These are phyloP conservation scores for Penicillium verhagenii DNA, from an alignment of 495 filamentous ascomycete species.

Conservation along the genomic window DNA sequence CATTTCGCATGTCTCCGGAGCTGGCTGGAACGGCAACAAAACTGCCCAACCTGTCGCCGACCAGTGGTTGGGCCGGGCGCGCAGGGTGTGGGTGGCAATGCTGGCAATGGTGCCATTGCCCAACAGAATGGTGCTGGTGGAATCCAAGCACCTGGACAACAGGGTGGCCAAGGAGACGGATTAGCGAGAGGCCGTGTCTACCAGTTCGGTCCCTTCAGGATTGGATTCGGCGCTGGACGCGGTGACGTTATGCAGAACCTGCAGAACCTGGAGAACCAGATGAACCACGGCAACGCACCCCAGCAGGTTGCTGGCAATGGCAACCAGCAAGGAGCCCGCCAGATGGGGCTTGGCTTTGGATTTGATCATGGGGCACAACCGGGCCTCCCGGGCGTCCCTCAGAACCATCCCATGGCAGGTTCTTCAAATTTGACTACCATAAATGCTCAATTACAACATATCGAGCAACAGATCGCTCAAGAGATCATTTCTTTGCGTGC, in stretches of 20 bases:
- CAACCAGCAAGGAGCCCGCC: slow-evolving; percentile 33
- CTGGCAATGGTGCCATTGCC: slow-evolving; percentile 25
- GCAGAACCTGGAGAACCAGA: slow-evolving; percentile 50
- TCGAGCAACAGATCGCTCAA: slow-evolving; percentile 65
- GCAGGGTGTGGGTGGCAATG: slow-evolving; percentile 23
- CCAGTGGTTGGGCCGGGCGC: slow-evolving; percentile 56
- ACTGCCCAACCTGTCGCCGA: slow-evolving; percentile 90
- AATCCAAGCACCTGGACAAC: slow-evolving; percentile 29
- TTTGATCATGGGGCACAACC: slow-evolving; percentile 33
- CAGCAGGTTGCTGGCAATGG: slow-evolving; percentile 33
- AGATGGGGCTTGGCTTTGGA: slow-evolving; percentile 46
- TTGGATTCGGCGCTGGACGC: slow-evolving; percentile 57
- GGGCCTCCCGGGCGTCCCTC: slow-evolving; percentile 9
- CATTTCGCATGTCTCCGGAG: slow-evolving; percentile 93
- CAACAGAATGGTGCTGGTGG: slow-evolving; percentile 27
- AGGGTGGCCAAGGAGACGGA: slow-evolving; percentile 31
- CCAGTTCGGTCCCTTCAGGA: slow-evolving; percentile 57
- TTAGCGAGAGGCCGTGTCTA: slow-evolving; percentile 47
- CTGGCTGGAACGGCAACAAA: slow-evolving; percentile 98
- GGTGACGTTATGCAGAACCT: slow-evolving; percentile 54
- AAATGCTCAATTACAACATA: slow-evolving; percentile 56
- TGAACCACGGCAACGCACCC: slow-evolving; percentile 41
- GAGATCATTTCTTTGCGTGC: slow-evolving; percentile 58
- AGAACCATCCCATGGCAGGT: slow-evolving; percentile 1
- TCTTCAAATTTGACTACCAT: slow-evolving; percentile 31